Evolutionary conservation across 2,329 filamentous ascomycete species (phyloP), one percentile per base, ranked within the genome.

Genomic region (Aspergillus sp.): DNA sequence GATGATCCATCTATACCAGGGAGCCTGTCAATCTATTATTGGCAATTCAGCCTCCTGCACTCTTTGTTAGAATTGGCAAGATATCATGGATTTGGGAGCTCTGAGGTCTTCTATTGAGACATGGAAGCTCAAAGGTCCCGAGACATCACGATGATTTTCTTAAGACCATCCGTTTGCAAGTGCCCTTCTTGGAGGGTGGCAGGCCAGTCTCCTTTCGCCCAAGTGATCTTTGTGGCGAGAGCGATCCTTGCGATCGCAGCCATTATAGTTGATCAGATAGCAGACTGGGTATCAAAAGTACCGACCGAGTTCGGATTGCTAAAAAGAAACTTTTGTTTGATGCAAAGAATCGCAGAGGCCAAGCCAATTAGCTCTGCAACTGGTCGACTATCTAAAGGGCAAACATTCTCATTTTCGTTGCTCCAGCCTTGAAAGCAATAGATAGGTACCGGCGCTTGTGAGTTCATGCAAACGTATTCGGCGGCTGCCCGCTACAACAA

Each of bases 381-480:
- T 19, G 19, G 19, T 19, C 19, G 19, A 19, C 19, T 19, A 19
- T 19, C 4, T 19, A 47, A 43, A 32, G 41, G 51, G 56, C 62
- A 65, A 65, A 65, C 60, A 65, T 57, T 49, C 26, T 19, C 36
- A 41, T 38, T 46, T 42, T 43, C 43, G 46, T 54, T 44, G 41
- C 39, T 50, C 50, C 46, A 47, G 41, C 47, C 46, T 33, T 35
- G 27, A 19, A 40, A 29, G 39, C 41, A 46, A 47, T 44, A 45
- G 42, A 51, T 50, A 53, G 48, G 43, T 51, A 51, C 56, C 47
- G 43, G 33, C 47, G 27, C 43, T 47, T 47, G 46, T 42, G 45
- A 34, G 26, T 39, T 44, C 51, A 53, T 59, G 52, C 61, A 64
- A 63, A 64, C 59, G 61, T 59, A 57, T 41, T 47, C 50, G 46